These are phyloP conservation scores for Seiridium cupressi DNA, from an alignment of 2,329 filamentous ascomycete genomes.

Conservation along the genomic window DNA sequence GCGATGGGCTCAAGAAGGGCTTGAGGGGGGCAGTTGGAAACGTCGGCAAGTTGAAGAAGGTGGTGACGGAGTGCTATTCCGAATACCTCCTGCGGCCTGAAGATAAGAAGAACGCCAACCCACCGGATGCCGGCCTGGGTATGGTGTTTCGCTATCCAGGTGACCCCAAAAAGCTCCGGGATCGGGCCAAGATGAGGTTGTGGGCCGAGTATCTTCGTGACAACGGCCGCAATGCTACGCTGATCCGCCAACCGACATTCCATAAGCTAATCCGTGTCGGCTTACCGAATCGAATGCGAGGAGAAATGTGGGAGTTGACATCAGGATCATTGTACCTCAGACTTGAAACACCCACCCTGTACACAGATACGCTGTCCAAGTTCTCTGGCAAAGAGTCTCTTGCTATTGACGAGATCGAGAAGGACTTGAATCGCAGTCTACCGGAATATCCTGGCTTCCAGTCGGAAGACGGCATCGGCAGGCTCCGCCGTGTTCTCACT, in stretches of 20 bases:
- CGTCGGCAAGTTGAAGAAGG: slow-evolving; percentile 77
- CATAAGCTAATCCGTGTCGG: slow-evolving; percentile 97
- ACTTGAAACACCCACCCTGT: slow-evolving; percentile 81
- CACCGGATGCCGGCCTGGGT: slow-evolving; percentile 90
- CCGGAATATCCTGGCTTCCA: slow-evolving; percentile 98
- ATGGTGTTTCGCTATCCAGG: slow-evolving; percentile 93
- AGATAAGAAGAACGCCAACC: slow-evolving; percentile 58
- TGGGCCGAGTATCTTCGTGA: slow-evolving; percentile 97
- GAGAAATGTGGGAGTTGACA: slow-evolving; percentile 94
- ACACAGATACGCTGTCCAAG: slow-evolving; percentile 79
- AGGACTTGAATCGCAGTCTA: slow-evolving; percentile 92
- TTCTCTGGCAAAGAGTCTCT: slow-evolving; percentile 84
- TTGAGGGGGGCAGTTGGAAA: slow-evolving; percentile 84
- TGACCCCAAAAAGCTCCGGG: slow-evolving; percentile 88
- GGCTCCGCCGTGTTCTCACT: slow-evolving; percentile 85
- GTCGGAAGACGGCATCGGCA: slow-evolving; percentile 89
- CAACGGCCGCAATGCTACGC: slow-evolving; percentile 87
- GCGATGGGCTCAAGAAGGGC: slow-evolving; percentile 90
- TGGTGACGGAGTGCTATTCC: slow-evolving; percentile 85
- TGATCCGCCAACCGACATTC: slow-evolving; percentile 94
- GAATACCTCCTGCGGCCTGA: slow-evolving; percentile 72
- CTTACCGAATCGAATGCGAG: slow-evolving; percentile 85
- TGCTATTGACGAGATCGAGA: slow-evolving; percentile 98
- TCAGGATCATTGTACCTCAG: slow-evolving; percentile 89
- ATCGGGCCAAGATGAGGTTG: slow-evolving; percentile 93